Evolutionary conservation across 495 filamentous ascomycete genomes (phyloP).

Genomic region (Xylaria scruposa): DNA sequence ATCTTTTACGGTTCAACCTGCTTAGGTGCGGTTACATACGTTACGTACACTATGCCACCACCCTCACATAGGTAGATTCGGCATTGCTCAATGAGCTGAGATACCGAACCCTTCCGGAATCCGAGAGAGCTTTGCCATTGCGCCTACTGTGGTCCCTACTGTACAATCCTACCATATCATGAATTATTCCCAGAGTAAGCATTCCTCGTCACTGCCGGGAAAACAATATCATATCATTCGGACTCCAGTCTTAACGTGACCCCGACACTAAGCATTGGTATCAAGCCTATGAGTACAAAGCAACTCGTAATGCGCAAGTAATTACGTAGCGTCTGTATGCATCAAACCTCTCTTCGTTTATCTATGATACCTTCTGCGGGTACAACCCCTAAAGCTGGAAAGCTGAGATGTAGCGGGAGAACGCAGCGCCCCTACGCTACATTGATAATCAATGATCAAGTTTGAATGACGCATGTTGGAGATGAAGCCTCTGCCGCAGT

Average conservation of each 20-base stretch:
- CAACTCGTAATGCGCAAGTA: background rate
- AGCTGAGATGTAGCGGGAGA: background rate
- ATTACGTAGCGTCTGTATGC: slow-evolving; percentile 12
- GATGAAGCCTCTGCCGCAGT: background rate
- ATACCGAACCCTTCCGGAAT: slow-evolving; percentile 24
- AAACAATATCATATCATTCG: background rate
- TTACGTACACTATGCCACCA: background rate
- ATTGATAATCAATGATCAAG: background rate
- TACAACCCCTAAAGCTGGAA: background rate
- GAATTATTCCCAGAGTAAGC: background rate
- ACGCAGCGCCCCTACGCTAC: background rate
- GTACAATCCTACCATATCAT: background rate
- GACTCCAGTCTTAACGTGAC: background rate
- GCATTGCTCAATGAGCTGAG: slow-evolving; percentile 1
- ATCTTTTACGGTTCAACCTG: slow-evolving; percentile 17
- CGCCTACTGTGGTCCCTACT: background rate
- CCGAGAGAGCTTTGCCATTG: background rate
- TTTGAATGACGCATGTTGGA: background rate
- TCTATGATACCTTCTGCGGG: background rate
- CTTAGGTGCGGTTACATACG: slow-evolving; percentile 15
- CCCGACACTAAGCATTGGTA: background rate
- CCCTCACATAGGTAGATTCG: slow-evolving; percentile 7
- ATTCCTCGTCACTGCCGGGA: background rate
- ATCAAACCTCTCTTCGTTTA: background rate
- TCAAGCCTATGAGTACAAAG: background rate